A percentile compares a stretch with the other conserved stretches of the same genome.
These are phyloP conservation scores for Leccinum obscurum DNA, from an alignment of 768 basidiomycete species.

Conservation along the genomic window DNA sequence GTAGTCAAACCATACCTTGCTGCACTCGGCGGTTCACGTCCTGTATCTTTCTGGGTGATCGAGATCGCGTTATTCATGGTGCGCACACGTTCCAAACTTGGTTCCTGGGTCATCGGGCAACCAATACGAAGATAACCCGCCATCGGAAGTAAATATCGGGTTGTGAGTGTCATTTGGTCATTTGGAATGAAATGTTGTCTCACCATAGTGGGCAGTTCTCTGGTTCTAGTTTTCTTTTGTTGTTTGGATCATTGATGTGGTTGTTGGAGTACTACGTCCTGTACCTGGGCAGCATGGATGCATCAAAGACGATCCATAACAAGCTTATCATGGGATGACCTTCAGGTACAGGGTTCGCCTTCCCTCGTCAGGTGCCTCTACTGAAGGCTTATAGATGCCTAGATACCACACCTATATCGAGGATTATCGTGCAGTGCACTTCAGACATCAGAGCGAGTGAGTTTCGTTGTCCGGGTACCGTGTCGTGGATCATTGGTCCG, in stretches of 20 bases:
- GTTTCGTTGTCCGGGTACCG: not conserved
- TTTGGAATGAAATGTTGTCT: no score
- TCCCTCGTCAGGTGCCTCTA: not conserved
- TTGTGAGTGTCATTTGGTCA: not conserved
- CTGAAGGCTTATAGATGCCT: not conserved
- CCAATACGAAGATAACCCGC: slow-evolving; percentile 1
- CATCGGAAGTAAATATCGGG: not conserved
- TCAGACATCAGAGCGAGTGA: slow-evolving; percentile 3
- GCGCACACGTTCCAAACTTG: not conserved
- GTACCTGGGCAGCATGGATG: not conserved
- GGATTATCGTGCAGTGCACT: not conserved
- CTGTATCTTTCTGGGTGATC: not conserved
- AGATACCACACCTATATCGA: slow-evolving; percentile 1
- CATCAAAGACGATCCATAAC: slow-evolving; percentile 1
- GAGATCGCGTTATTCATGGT: not conserved
- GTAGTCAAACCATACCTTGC: slow-evolving; percentile 1
- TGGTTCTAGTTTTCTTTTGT: not conserved
- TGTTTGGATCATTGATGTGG: not conserved
- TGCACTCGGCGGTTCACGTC: not conserved
- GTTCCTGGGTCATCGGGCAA: slow-evolving; percentile 5
- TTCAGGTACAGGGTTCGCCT: not conserved
- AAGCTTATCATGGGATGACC: not conserved
- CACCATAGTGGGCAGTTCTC: not conserved
- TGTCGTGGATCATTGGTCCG: not conserved
- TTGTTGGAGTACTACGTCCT: not conserved